Percentiles rank a stretch among this genome's conserved stretches.
These are phyloP conservation scores for Pezicula neosporulosa DNA, from an alignment of 2,329 filamentous ascomycete genomes.

Conservation along the genomic window DNA sequence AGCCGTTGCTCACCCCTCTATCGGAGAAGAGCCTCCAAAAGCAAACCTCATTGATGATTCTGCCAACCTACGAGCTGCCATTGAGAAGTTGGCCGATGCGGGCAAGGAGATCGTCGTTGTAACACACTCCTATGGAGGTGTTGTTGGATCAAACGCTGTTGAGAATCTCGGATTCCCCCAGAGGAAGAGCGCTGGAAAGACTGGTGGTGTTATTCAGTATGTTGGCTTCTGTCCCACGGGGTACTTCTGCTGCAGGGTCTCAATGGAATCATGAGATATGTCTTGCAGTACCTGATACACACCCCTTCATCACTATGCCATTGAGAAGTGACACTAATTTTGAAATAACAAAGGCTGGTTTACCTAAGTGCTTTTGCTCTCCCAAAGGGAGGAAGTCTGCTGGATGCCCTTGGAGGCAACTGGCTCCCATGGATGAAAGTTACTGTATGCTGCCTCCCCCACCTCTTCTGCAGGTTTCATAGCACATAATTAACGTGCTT, in stretches of 20 bases:
- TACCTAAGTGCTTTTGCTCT: constrained; percentile 3
- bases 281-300: too few species aligned
- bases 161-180: constrained; percentile 6
- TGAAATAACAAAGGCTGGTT: background rate
- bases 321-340: too few species aligned
- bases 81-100: constrained; percentile 28
- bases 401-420: constrained; percentile 1
- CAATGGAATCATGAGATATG: too few species aligned
- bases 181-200: constrained; percentile 1
- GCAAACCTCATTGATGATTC: constrained; percentile 9
- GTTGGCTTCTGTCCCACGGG: too few species aligned
- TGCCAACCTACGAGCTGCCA: background rate
- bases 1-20: constrained; percentile 10
- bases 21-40: constrained; percentile 10
- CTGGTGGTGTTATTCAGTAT: background rate
- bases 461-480: too few species aligned
- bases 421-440: constrained; percentile 1
- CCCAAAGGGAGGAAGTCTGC: constrained; percentile 1
- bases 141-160: constrained; percentile 22
- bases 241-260: too few species aligned
- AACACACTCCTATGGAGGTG: constrained; percentile 36
- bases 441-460: background rate
- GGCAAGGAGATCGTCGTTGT: constrained; percentile 34
- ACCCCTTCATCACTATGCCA: too few species aligned
- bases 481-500: background rate